Evolutionary conservation across 139 green algal species (phyloP).

Genomic region (Chlamydomonas urium): DNA sequence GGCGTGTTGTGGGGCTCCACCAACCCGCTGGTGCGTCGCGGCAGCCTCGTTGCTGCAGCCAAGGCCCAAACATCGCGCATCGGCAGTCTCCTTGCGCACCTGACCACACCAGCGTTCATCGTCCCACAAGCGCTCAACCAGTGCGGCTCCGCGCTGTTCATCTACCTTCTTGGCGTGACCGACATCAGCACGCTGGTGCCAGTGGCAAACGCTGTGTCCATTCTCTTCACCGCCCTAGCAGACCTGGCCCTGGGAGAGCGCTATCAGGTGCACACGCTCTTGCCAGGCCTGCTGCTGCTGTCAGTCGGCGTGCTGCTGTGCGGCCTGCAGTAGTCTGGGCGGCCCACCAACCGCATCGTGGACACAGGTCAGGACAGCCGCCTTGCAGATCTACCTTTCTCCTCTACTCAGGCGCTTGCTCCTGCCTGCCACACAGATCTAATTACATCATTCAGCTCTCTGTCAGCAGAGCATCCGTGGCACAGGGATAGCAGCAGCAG

Average conservation of each 20-base stretch:
- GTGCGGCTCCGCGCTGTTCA: conserved; percentile 49
- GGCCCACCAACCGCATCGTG: no score
- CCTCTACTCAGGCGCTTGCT: no score
- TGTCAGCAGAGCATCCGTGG: no score
- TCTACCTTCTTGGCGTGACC: conserved; percentile 32
- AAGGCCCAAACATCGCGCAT: neutral
- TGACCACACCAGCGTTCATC: neutral
- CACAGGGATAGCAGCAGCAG: no score
- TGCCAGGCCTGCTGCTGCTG: conserved; percentile 49
- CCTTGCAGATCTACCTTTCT: no score
- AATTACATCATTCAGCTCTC: no score
- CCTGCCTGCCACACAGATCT: no score
- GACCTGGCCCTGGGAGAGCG: conserved; percentile 61
- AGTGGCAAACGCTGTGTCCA: conserved; percentile 60
- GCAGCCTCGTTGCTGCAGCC: conserved; percentile 10
- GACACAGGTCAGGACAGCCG: no score
- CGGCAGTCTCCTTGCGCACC: neutral
- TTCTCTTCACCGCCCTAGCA: conserved; percentile 56
- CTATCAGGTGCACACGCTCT: conserved; percentile 24
- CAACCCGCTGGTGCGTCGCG: conserved; percentile 60
- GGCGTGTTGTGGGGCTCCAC: conserved; percentile 58
- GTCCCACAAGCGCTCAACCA: conserved; percentile 43
- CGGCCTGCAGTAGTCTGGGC: neutral
- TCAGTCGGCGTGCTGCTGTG: conserved; percentile 50
- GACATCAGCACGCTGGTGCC: conserved; percentile 56